A percentile compares a stretch with the other conserved stretches of the same genome.
Evolutionary conservation across 2,329 filamentous ascomycete species (phyloP).

Genomic region (Curvularia hawaiiensis): DNA sequence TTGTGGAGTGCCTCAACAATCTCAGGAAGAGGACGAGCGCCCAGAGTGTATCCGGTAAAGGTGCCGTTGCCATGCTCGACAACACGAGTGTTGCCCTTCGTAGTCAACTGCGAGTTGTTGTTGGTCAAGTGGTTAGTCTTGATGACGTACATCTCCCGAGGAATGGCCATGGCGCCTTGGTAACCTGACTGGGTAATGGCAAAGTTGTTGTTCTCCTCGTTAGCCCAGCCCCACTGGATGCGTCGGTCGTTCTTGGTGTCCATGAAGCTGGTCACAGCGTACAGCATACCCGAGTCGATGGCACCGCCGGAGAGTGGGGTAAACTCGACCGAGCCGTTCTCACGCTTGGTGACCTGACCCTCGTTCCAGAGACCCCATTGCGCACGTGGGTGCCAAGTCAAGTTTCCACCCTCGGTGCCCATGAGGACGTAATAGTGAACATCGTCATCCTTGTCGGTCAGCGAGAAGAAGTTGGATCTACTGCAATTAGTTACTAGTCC

Average conservation of each 20-base stretch:
- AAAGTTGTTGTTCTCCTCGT: slow-evolving; percentile 52
- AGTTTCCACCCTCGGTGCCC: slow-evolving; percentile 53
- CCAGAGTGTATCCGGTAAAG: slow-evolving; percentile 53
- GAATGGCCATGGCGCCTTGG: slow-evolving; percentile 52
- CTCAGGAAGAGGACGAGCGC: slow-evolving; percentile 51
- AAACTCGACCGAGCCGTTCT: slow-evolving; percentile 53
- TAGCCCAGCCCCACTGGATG: slow-evolving; percentile 55
- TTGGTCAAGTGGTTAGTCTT: slow-evolving; percentile 49
- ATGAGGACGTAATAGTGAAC: slow-evolving; percentile 53
- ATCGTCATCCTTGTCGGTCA: slow-evolving; percentile 51
- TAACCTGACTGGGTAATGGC: slow-evolving; percentile 51
- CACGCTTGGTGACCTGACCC: slow-evolving; percentile 48
- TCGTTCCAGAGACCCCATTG: slow-evolving; percentile 56
- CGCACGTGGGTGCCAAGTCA: slow-evolving; percentile 47
- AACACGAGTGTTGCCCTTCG: slow-evolving; percentile 45
- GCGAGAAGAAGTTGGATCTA: slow-evolving; percentile 53
- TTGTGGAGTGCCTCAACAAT: slow-evolving; percentile 50
- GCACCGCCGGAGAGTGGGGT: slow-evolving; percentile 52
- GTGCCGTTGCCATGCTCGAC: slow-evolving; percentile 45
- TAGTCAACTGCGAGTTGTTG: slow-evolving; percentile 38
- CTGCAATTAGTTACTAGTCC: slow-evolving; percentile 8
- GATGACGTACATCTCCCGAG: slow-evolving; percentile 55
- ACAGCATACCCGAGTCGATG: slow-evolving; percentile 52
- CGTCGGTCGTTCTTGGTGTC: slow-evolving; percentile 56
- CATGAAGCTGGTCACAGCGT: slow-evolving; percentile 55